Conservation (phyloP, 306 rosid species). For the Castanospermum australe region DNA sequence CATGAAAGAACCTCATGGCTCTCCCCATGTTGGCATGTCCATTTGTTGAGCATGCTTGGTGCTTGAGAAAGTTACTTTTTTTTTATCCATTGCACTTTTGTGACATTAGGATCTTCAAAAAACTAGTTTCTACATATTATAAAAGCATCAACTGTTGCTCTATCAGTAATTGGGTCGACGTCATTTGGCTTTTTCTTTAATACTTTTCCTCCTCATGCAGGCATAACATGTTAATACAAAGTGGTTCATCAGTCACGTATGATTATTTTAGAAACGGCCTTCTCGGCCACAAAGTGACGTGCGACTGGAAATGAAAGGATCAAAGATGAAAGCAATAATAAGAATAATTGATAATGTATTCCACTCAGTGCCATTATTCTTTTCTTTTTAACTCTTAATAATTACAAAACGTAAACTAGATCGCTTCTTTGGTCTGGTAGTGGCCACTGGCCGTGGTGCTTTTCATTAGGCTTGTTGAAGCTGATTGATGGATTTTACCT, state of each 20-base stretch:
- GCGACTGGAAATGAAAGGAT: not conserved
- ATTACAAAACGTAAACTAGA: too few species aligned
- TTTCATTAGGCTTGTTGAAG: too few species aligned
- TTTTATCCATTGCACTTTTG: not conserved
- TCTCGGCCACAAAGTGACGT: not conserved
- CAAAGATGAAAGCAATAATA: not conserved
- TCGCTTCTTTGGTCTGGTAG: not conserved
- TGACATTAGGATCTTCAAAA: not conserved
- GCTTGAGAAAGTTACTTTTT: constrained; percentile 1
- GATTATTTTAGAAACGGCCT: not conserved
- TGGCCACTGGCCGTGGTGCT: not conserved
- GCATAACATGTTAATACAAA: not conserved
- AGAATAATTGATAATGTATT: not conserved
- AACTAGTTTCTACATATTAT: not conserved
- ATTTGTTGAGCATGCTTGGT: constrained; percentile 1
- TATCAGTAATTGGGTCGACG: not conserved
- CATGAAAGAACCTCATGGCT: not conserved
- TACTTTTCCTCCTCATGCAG: not conserved
- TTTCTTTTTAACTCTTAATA: too few species aligned
- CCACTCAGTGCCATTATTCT: too few species aligned
- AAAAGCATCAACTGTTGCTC: not conserved
- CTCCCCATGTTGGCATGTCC: not conserved
- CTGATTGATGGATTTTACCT: constrained; percentile 29
- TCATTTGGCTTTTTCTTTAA: not conserved
- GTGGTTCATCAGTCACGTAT: not conserved